phyloP scores from a whole-genome alignment of 208 protist species.

The Leishmania martiniquensis region DNA sequence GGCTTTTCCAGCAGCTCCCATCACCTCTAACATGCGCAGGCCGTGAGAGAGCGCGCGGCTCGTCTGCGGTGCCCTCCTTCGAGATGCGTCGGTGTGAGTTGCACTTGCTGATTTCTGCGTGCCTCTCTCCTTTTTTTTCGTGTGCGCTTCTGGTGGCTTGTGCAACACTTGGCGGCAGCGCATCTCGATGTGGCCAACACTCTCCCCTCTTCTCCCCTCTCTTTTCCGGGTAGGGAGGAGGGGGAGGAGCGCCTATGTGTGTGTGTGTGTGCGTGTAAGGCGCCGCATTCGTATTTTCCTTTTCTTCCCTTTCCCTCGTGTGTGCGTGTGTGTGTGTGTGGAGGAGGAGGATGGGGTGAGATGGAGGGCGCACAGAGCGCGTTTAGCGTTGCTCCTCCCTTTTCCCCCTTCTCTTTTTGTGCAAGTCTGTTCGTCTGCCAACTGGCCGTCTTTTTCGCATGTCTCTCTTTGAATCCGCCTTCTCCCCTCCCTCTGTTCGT shows the following conservation, averaged over 20 bases:
- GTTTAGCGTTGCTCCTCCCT: too few relatives aligned
- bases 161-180: background rate
- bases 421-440: background rate
- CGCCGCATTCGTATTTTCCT: background rate
- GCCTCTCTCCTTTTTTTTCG: background rate
- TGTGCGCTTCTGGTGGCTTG: background rate
- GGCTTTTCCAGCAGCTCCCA: slow-evolving; percentile 43
- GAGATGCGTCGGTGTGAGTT: background rate
- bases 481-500: background rate
- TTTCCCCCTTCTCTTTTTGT: slow-evolving; percentile 17
- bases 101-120: background rate
- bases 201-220: background rate
- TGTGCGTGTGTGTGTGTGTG: background rate
- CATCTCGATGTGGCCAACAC: background rate
- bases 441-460: background rate
- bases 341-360: background rate
- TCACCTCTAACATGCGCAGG: slow-evolving; percentile 27
- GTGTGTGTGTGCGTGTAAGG: background rate
- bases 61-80: background rate
- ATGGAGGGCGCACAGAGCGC: too few relatives aligned
- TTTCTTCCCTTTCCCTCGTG: background rate
- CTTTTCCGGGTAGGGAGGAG: background rate
- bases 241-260: background rate
- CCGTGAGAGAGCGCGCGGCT: background rate
- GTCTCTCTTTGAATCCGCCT: background rate